Evolutionary conservation across 2,329 filamentous ascomycete species (phyloP).

Genomic region (Neofusicoccum parvum): DNA sequence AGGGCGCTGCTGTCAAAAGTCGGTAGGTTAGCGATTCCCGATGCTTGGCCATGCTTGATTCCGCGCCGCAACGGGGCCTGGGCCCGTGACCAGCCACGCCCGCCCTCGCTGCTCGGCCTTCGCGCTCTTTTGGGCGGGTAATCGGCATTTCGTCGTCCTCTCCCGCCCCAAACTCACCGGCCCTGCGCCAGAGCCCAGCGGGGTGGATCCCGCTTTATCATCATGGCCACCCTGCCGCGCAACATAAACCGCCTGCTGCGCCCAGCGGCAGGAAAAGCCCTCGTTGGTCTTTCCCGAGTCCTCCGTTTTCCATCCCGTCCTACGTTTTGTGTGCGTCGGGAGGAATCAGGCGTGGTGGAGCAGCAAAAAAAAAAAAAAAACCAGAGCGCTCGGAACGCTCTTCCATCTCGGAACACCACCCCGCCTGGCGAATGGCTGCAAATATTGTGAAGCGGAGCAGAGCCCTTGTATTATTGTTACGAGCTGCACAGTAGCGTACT

Average conservation of each 20-base stretch:
- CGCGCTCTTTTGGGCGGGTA: constrained; percentile 14
- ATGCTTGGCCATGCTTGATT: constrained; percentile 16
- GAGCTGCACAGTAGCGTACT: background rate
- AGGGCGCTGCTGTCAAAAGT: background rate
- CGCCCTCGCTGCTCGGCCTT: constrained; percentile 1
- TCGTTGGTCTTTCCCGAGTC: background rate
- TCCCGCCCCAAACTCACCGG: background rate
- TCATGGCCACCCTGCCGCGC: background rate
- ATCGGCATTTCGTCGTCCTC: constrained; percentile 8
- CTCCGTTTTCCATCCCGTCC: background rate
- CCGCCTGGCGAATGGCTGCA: background rate
- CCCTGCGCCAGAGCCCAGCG: background rate
- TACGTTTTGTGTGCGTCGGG: background rate
- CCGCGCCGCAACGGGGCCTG: background rate
- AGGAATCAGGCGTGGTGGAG: background rate
- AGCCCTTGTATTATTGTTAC: background rate
- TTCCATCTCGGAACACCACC: background rate
- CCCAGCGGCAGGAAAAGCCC: background rate
- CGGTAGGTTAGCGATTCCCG: background rate
- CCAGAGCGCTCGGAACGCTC: no score
- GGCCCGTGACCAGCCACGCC: background rate
- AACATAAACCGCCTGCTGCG: background rate
- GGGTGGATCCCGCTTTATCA: constrained; percentile 11
- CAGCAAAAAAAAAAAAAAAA: background rate
- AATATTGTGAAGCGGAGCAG: background rate